Evolutionary conservation across 306 rosid species (phyloP).

Genomic region (Sindora glabra): DNA sequence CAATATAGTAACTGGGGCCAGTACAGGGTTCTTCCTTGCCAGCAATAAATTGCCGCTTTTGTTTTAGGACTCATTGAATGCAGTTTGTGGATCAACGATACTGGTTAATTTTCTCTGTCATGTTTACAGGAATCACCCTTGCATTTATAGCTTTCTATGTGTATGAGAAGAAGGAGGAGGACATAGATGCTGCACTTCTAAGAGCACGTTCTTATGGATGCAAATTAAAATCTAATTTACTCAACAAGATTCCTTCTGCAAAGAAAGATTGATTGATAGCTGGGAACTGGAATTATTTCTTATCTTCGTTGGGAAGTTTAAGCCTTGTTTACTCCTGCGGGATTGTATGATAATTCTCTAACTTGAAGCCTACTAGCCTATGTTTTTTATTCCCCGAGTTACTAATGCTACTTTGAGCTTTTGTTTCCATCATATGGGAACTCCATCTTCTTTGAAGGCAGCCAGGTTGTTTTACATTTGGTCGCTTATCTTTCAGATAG

Average conservation of each 20-base stretch:
- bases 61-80: not conserved
- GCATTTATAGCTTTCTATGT: constrained; percentile 59
- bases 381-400: too few relatives aligned
- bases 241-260: constrained; percentile 35
- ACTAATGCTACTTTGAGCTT: too few relatives aligned
- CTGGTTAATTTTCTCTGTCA: not conserved
- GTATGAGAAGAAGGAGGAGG: constrained; percentile 78
- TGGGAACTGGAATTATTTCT: too few relatives aligned
- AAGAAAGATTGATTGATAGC: constrained; percentile 46
- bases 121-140: constrained; percentile 51
- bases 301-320: too few relatives aligned
- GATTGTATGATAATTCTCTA: too few relatives aligned
- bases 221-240: constrained; percentile 52
- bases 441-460: too few relatives aligned
- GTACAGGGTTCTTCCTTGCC: constrained; percentile 6
- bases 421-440: too few relatives aligned
- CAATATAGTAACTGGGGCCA: not conserved
- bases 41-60: not conserved
- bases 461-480: too few relatives aligned
- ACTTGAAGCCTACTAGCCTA: too few relatives aligned
- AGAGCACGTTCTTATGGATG: constrained; percentile 36
- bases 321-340: too few relatives aligned
- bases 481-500: too few relatives aligned
- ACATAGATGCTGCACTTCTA: constrained; percentile 50
- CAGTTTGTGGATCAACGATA: not conserved